Evolutionary conservation across 2,329 filamentous ascomycete genomes (phyloP).

Genomic region (Cercospora brassicicola): DNA sequence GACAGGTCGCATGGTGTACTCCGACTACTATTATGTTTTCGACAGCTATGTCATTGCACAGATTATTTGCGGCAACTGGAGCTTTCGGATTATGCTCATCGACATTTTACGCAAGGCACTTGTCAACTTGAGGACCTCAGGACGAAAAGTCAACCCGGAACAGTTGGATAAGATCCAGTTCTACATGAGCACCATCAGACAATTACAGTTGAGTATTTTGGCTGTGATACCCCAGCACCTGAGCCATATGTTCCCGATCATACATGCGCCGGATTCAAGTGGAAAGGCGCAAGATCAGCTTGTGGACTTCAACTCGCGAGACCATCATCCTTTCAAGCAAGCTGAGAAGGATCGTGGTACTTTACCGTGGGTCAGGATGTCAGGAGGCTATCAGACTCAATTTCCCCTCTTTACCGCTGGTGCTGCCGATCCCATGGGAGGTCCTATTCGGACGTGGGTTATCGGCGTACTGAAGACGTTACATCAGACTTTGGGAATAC

Average conservation of each 20-base stretch:
- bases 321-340: slow-evolving; percentile 20
- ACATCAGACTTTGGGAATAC: slow-evolving; percentile 13
- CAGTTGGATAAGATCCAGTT: slow-evolving; percentile 15
- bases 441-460: slow-evolving; percentile 17
- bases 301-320: slow-evolving; percentile 9
- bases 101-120: slow-evolving; percentile 21
- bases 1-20: slow-evolving; percentile 17
- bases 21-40: slow-evolving; percentile 23
- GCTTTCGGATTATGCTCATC: slow-evolving; percentile 20
- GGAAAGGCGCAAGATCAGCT: neutral
- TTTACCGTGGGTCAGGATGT: slow-evolving; percentile 21
- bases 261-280: slow-evolving; percentile 8
- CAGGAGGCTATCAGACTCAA: slow-evolving; percentile 18
- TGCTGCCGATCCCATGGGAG: slow-evolving; percentile 20
- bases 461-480: slow-evolving; percentile 17
- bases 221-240: slow-evolving; percentile 21
- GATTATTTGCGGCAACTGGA: slow-evolving; percentile 20
- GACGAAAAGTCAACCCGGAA: slow-evolving; percentile 3
- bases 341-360: slow-evolving; percentile 3
- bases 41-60: slow-evolving; percentile 21
- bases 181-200: slow-evolving; percentile 6
- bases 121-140: slow-evolving; percentile 6
- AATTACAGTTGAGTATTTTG: slow-evolving; percentile 19
- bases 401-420: slow-evolving; percentile 21
- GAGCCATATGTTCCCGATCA: slow-evolving; percentile 10